phyloP scores from a whole-genome alignment of 371 early-diverging fungal genomes.

The Mortierella sp. region DNA sequence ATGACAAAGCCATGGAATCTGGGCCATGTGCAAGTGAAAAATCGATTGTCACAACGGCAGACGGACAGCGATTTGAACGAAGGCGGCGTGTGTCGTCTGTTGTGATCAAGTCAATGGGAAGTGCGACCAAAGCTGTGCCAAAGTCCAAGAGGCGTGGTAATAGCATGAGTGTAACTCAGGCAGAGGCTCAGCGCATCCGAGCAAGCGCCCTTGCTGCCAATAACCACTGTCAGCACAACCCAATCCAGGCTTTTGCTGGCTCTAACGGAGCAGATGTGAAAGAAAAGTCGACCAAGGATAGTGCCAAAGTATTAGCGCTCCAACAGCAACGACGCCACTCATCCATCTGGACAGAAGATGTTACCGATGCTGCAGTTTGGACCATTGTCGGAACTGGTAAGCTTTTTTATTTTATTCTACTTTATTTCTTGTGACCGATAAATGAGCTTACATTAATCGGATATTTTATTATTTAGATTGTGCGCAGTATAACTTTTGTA shows the following conservation, averaged over 20 bases:
- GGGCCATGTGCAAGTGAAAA: slow-evolving; percentile 20
- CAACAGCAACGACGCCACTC: slow-evolving; percentile 58
- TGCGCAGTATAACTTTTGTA: slow-evolving; percentile 81
- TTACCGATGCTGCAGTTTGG: slow-evolving; percentile 90
- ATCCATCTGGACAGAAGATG: slow-evolving; percentile 85
- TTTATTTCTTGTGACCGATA: background rate
- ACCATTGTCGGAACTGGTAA: slow-evolving; percentile 86
- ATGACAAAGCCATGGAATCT: slow-evolving; percentile 22
- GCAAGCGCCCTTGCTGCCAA: slow-evolving; percentile 39
- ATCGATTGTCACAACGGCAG: slow-evolving; percentile 38
- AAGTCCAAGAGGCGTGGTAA: slow-evolving; percentile 56
- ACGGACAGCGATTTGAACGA: slow-evolving; percentile 43
- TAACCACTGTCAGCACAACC: slow-evolving; percentile 17
- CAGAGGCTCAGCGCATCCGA: slow-evolving; percentile 56
- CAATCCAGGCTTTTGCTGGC: slow-evolving; percentile 13
- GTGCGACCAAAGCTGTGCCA: slow-evolving; percentile 11
- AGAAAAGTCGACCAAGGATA: slow-evolving; percentile 32
- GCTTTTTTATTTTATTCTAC: background rate
- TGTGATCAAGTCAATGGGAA: slow-evolving; percentile 43
- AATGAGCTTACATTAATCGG: background rate
- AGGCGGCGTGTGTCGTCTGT: slow-evolving; percentile 58
- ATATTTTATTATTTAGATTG: slow-evolving; percentile 60
- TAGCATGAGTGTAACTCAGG: slow-evolving; percentile 58
- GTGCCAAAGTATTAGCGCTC: slow-evolving; percentile 22
- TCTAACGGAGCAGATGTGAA: slow-evolving; percentile 6